A percentile compares a stretch with the other conserved stretches of the same genome.
Evolutionary conservation across 208 protist genomes (phyloP).

Genomic region (Blechomonas ayalai): DNA sequence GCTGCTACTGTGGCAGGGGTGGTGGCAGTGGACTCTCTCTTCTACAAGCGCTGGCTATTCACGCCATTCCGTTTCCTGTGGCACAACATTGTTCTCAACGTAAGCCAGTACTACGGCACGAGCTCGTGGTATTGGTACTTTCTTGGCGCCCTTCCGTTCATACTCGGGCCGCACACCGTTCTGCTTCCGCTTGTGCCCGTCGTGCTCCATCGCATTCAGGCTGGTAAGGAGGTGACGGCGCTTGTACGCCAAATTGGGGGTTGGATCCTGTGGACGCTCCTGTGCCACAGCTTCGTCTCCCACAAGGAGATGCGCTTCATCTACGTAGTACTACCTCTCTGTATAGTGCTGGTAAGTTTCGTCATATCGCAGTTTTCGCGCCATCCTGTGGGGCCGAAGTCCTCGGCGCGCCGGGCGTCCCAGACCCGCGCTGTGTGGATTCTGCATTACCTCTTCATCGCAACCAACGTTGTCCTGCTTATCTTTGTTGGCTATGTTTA

Average conservation of each 20-base stretch:
- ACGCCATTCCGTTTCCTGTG: slow-evolving; percentile 67
- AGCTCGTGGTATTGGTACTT: slow-evolving; percentile 88
- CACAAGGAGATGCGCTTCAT: slow-evolving; percentile 95
- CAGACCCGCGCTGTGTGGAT: background rate
- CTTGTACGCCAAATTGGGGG: slow-evolving; percentile 4
- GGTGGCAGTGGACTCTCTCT: slow-evolving; percentile 41
- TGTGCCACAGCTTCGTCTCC: slow-evolving; percentile 62
- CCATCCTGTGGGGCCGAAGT: slow-evolving; percentile 6
- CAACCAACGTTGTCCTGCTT: slow-evolving; percentile 29
- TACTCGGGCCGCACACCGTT: slow-evolving; percentile 40
- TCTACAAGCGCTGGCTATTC: slow-evolving; percentile 43
- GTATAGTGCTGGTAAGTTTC: slow-evolving; percentile 35
- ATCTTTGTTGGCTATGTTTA: slow-evolving; percentile 32
- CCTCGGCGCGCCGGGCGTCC: background rate
- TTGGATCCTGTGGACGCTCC: slow-evolving; percentile 34
- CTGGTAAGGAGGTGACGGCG: background rate
- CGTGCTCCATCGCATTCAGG: slow-evolving; percentile 9
- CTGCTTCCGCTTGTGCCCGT: slow-evolving; percentile 23
- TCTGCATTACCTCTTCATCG: slow-evolving; percentile 12
- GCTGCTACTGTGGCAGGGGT: slow-evolving; percentile 8
- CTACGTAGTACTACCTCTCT: slow-evolving; percentile 40
- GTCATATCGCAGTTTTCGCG: slow-evolving; percentile 14
- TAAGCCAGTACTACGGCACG: slow-evolving; percentile 84
- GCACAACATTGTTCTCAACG: slow-evolving; percentile 83
- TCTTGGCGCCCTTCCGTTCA: slow-evolving; percentile 35